These are phyloP conservation scores for Pistacia integerrima DNA, from an alignment of 345 rosid genomes.

Conservation along the genomic window DNA sequence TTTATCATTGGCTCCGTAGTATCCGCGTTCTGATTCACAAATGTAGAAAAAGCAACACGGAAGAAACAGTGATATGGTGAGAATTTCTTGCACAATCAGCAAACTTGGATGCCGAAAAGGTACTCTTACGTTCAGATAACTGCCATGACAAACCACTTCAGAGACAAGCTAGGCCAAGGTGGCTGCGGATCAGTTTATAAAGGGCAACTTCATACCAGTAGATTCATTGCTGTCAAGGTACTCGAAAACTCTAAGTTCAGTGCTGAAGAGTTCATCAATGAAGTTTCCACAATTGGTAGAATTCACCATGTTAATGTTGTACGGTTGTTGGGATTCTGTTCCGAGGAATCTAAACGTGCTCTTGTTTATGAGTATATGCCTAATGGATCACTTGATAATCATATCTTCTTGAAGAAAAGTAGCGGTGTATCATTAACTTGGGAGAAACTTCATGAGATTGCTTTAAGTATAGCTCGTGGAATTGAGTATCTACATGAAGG, in stretches of 20 bases:
- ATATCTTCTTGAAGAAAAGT: background rate
- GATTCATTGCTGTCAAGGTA: conserved; percentile 1
- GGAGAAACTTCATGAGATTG: conserved; percentile 19
- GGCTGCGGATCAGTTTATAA: background rate
- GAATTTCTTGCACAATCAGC: background rate
- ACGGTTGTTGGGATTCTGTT: background rate
- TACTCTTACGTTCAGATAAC: conserved; percentile 3
- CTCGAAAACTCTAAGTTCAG: background rate
- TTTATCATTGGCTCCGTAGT: too few species aligned
- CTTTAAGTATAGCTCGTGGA: conserved; percentile 28
- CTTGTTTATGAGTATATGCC: conserved; percentile 18
- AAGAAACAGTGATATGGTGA: too few species aligned
- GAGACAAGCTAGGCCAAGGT: conserved; percentile 11
- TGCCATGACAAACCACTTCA: background rate
- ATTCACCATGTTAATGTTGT: conserved; percentile 12
- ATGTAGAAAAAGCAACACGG: too few species aligned
- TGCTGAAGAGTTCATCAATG: background rate
- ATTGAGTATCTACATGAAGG: conserved; percentile 30
- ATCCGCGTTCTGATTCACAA: too few species aligned
- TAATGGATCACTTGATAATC: conserved; percentile 11
- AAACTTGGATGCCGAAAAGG: background rate
- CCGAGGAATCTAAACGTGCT: background rate
- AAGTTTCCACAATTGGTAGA: conserved; percentile 4
- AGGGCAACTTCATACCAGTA: background rate
- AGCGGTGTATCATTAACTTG: background rate